Conservation (phyloP, 2,329 filamentous ascomycete genomes). For the Didymella glomerata region DNA sequence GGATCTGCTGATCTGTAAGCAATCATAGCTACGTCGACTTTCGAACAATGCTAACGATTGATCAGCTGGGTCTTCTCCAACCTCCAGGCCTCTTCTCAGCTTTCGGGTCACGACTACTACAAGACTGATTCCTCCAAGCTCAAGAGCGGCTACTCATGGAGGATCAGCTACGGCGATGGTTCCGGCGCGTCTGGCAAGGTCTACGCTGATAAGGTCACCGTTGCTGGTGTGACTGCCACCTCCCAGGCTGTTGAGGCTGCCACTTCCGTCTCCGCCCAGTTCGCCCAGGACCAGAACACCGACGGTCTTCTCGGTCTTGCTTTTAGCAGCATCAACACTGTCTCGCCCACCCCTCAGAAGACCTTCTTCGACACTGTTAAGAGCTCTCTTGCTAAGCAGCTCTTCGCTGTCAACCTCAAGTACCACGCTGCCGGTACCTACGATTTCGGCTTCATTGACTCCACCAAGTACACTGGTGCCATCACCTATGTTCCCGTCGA, state of each 20-base stretch:
- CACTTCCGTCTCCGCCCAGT: slow-evolving; percentile 63
- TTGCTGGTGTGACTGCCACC: slow-evolving; percentile 67
- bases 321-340: slow-evolving; percentile 68
- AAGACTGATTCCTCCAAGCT: slow-evolving; percentile 58
- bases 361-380: slow-evolving; percentile 70
- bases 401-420: slow-evolving; percentile 68
- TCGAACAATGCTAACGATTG: slow-evolving; percentile 22
- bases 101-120: slow-evolving; percentile 67
- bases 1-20: slow-evolving; percentile 72
- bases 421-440: slow-evolving; percentile 60
- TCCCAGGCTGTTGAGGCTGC: slow-evolving; percentile 73
- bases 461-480: slow-evolving; percentile 64
- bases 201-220: slow-evolving; percentile 69
- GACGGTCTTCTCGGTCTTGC: slow-evolving; percentile 69
- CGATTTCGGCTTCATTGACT: slow-evolving; percentile 68
- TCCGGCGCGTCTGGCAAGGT: slow-evolving; percentile 70
- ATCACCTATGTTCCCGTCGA: slow-evolving; percentile 67
- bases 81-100: slow-evolving; percentile 60
- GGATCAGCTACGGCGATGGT: slow-evolving; percentile 71
- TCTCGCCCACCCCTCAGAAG: slow-evolving; percentile 59
- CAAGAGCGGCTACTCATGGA: slow-evolving; percentile 63
- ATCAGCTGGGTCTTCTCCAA: slow-evolving; percentile 72
- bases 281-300: slow-evolving; percentile 60
- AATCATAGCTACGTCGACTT: neutral
- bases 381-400: slow-evolving; percentile 57